A percentile compares a stretch with the other conserved stretches of the same genome.
Evolutionary conservation across 1,284 basidiomycete species (phyloP).

Genomic region (Peniophora sp.): DNA sequence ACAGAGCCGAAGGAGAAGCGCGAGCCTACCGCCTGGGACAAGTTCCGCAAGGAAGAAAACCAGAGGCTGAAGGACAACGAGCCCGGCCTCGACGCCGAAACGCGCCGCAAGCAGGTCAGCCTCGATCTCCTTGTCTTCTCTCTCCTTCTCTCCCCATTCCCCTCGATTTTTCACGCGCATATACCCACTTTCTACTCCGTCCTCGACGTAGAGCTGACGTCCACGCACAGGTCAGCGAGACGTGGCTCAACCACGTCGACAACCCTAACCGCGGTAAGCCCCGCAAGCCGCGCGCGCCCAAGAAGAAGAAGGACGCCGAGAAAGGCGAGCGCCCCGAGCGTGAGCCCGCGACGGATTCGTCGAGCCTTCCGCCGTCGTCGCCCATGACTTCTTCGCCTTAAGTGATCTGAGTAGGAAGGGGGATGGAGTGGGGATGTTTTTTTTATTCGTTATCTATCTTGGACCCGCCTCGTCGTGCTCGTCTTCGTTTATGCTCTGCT

Average conservation of each 20-base stretch:
- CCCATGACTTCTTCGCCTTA: too few species aligned
- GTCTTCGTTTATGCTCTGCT: too few species aligned
- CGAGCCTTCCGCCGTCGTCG: not conserved
- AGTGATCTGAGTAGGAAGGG: too few species aligned
- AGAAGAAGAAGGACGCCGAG: slow-evolving; percentile 18
- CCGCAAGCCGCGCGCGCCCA: slow-evolving; percentile 28
- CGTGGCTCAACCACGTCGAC: slow-evolving; percentile 50
- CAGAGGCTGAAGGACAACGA: slow-evolving; percentile 42
- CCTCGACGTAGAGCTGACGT: too few species aligned
- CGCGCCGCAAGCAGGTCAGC: slow-evolving; percentile 37
- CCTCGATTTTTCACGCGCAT: too few species aligned
- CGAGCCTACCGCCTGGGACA: slow-evolving; percentile 44
- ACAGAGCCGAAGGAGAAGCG: slow-evolving; percentile 37
- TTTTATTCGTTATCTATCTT: too few species aligned
- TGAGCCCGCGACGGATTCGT: slow-evolving; percentile 13
- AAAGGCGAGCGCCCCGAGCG: slow-evolving; percentile 13
- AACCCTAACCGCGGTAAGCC: slow-evolving; percentile 52
- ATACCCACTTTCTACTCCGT: too few species aligned
- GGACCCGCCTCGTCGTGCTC: too few species aligned
- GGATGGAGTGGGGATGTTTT: too few species aligned
- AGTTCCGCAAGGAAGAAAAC: slow-evolving; percentile 45
- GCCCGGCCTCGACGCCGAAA: slow-evolving; percentile 37
- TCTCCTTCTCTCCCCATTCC: not conserved
- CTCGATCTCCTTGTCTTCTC: not conserved
- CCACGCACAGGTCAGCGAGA: slow-evolving; percentile 34